Evolutionary conservation across 768 basidiomycete species (phyloP).

Genomic region (Phaffia tasmanica): DNA sequence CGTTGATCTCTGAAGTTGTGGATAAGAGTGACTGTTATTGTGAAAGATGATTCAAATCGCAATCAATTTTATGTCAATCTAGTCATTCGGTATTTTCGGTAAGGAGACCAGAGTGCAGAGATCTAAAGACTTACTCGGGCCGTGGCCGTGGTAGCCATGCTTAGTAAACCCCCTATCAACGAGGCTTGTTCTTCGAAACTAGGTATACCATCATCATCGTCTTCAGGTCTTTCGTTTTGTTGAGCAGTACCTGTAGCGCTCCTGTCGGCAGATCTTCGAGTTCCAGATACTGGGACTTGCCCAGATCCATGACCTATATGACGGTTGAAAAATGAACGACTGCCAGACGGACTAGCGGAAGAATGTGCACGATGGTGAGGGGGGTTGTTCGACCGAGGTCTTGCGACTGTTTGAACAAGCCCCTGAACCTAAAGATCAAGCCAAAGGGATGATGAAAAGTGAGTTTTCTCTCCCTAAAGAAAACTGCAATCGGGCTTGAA

Average conservation of each 20-base stretch:
- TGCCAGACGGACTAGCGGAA: background rate
- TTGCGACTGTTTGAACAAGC: slow-evolving; percentile 18
- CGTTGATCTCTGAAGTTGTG: too few relatives aligned
- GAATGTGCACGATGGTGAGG: background rate
- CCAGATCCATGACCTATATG: background rate
- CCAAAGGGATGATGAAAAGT: background rate
- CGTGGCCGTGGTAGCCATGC: slow-evolving; percentile 22
- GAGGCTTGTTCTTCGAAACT: slow-evolving; percentile 20
- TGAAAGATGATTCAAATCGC: too few relatives aligned
- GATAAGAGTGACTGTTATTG: too few relatives aligned
- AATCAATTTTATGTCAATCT: too few relatives aligned
- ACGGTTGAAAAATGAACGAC: background rate
- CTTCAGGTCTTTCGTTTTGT: background rate
- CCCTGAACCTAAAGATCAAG: slow-evolving; percentile 19
- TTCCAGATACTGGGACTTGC: background rate
- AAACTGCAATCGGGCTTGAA: background rate
- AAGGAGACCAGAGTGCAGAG: too few relatives aligned
- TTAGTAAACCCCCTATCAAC: slow-evolving; percentile 18
- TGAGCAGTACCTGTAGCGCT: background rate
- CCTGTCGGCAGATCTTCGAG: background rate
- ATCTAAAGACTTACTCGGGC: background rate
- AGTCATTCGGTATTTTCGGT: too few relatives aligned
- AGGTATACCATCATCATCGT: background rate
- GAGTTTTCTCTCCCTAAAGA: background rate
- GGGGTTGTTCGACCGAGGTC: background rate